A percentile compares a stretch with the other conserved stretches of the same genome.
Conservation (phyloP, 2,329 filamentous ascomycete genomes). For the Xylariaceae sp. region DNA sequence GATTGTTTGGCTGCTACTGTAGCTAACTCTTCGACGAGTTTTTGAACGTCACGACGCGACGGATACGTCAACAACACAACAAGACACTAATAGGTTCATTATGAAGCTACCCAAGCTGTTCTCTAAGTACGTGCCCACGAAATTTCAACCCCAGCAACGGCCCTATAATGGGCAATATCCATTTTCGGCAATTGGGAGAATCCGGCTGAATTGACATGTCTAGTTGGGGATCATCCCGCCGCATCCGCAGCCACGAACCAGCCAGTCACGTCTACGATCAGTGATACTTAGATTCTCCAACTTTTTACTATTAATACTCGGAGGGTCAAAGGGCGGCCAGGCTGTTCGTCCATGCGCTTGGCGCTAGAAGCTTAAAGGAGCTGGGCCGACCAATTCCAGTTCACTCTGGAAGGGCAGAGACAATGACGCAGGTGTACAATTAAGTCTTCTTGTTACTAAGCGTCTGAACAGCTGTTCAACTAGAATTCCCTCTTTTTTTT, state of each 20-base stretch:
- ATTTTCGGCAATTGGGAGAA: constrained; percentile 27
- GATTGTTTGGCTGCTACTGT: no score
- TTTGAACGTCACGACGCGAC: no score
- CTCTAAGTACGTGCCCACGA: no score
- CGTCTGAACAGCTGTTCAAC: no score
- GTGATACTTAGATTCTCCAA: not conserved
- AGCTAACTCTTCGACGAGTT: no score
- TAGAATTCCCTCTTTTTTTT: no score
- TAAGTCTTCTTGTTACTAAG: not conserved
- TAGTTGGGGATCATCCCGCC: not conserved
- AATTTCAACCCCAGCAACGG: no score
- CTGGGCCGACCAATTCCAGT: not conserved
- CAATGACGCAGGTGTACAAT: not conserved
- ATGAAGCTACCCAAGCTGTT: no score
- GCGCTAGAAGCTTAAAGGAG: not conserved
- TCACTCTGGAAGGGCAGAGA: not conserved
- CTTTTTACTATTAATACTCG: not conserved
- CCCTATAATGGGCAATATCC: not conserved
- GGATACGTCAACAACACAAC: no score
- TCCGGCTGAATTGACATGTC: constrained; percentile 25
- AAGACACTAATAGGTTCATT: no score
- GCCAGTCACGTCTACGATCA: not conserved
- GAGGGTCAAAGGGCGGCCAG: not conserved
- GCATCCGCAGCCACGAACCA: not conserved
- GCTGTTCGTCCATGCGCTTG: not conserved